phyloP scores from a whole-genome alignment of 2,329 filamentous ascomycete genomes.

The Gyromitra esculenta region DNA sequence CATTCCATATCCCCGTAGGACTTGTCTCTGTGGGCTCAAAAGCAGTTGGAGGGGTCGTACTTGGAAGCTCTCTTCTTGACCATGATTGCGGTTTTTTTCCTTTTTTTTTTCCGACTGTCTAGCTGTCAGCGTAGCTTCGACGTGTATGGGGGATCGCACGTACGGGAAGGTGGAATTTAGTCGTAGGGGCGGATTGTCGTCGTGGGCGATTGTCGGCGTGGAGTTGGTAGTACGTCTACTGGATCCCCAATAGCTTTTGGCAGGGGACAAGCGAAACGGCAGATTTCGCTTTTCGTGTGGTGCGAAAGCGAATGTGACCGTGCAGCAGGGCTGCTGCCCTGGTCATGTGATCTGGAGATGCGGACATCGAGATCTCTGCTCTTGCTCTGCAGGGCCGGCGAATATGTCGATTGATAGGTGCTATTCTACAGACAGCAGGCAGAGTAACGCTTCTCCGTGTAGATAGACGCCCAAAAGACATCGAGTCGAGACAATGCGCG shows the following conservation, averaged over 20 bases:
- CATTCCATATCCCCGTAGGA: conserved; percentile 10
- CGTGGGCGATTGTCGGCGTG: conserved; percentile 45
- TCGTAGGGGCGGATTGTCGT: conserved; percentile 33
- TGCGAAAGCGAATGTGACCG: conserved; percentile 22
- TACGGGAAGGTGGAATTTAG: conserved; percentile 26
- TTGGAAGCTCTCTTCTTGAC: conserved; percentile 81
- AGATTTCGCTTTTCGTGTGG: conserved; percentile 23
- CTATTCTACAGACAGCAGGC: neutral
- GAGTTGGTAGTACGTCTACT: conserved; percentile 36
- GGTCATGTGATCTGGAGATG: conserved; percentile 31
- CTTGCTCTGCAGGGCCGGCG: neutral
- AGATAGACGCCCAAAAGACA: neutral
- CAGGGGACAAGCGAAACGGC: conserved; percentile 18
- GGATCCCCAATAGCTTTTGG: conserved; percentile 26
- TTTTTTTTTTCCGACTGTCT: conserved; percentile 59
- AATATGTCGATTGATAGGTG: neutral
- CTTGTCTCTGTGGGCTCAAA: neutral
- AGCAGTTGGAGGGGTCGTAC: conserved; percentile 63
- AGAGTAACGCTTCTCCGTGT: neutral
- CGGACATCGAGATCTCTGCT: neutral
- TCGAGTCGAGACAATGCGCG: neutral
- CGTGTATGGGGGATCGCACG: conserved; percentile 15
- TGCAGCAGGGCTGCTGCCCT: conserved; percentile 31
- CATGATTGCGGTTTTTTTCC: conserved; percentile 68
- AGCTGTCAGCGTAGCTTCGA: conserved; percentile 22